A percentile compares a stretch with the other conserved stretches of the same genome.
Conservation (phyloP, 148 eudicot species). For the Limonium bicolor region DNA sequence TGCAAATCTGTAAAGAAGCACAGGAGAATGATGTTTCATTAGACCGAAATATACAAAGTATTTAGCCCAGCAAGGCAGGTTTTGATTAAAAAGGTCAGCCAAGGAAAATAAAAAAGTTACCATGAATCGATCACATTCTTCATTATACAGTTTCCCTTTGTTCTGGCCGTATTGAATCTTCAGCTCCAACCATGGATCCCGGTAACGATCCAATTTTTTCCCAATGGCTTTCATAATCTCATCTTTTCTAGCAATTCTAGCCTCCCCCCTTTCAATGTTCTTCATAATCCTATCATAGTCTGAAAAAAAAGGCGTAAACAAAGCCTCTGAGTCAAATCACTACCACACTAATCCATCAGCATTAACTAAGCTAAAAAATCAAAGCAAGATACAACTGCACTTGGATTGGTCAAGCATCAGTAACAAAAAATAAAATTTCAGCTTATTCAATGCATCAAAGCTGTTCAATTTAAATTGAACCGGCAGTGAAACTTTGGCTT, state of each 20-base stretch:
- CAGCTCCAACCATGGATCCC: conserved; percentile 95
- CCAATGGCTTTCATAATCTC: conserved; percentile 98
- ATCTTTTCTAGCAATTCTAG: conserved; percentile 89
- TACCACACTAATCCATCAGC: no score
- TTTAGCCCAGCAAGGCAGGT: background rate
- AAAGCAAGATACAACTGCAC: no score
- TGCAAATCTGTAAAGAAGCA: conserved; percentile 70
- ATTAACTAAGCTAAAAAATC: no score
- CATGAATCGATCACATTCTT: conserved; percentile 99
- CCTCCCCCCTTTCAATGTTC: conserved; percentile 97
- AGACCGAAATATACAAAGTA: background rate
- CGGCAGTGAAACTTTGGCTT: no score
- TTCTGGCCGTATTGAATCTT: conserved; percentile 98
- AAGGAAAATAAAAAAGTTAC: conserved; percentile 15
- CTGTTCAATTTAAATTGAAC: no score
- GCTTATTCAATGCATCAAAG: no score
- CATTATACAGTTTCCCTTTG: conserved; percentile 96
- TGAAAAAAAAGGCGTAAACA: conserved; percentile 9
- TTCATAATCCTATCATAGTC: conserved; percentile 95
- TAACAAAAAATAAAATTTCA: no score
- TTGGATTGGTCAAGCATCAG: no score
- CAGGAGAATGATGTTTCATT: background rate
- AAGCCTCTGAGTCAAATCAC: background rate
- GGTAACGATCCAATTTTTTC: conserved; percentile 88
- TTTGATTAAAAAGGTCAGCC: background rate